Percentiles rank a stretch among this genome's conserved stretches.
phyloP scores from a whole-genome alignment of 208 protist species.

The Naegleria lovaniensis region DNA sequence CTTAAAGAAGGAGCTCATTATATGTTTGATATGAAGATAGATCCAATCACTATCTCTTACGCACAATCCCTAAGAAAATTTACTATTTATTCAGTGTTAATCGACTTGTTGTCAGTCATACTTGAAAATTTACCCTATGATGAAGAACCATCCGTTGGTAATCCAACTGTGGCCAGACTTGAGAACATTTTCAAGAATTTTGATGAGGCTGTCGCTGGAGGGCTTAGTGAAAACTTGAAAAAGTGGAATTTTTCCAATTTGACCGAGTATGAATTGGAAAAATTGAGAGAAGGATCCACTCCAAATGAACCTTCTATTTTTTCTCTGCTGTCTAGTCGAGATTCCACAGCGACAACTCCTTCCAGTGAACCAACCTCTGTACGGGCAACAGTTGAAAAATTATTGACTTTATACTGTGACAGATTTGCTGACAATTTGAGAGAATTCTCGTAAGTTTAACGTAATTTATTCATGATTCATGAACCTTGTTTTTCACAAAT shows the following conservation, averaged over 20 bases:
- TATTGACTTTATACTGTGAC: neutral
- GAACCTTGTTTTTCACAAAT: neutral
- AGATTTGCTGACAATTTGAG: neutral
- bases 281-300: neutral
- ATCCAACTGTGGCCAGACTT: neutral
- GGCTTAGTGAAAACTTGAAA: neutral
- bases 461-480: too few relatives aligned
- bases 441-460: neutral
- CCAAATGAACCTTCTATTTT: neutral
- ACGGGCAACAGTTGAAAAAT: neutral
- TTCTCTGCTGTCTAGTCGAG: neutral
- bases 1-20: neutral
- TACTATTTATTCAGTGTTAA: neutral
- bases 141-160: neutral
- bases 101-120: neutral
- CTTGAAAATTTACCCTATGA: neutral
- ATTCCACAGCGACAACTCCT: neutral
- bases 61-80: neutral
- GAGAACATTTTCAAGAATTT: neutral
- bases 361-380: neutral
- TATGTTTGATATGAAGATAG: neutral
- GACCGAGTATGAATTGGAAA: neutral
- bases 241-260: neutral
- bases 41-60: neutral
- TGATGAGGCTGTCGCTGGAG: neutral